Evolutionary conservation across 805 yeast species (phyloP).

Genomic region (Blastobotrys robertii): DNA sequence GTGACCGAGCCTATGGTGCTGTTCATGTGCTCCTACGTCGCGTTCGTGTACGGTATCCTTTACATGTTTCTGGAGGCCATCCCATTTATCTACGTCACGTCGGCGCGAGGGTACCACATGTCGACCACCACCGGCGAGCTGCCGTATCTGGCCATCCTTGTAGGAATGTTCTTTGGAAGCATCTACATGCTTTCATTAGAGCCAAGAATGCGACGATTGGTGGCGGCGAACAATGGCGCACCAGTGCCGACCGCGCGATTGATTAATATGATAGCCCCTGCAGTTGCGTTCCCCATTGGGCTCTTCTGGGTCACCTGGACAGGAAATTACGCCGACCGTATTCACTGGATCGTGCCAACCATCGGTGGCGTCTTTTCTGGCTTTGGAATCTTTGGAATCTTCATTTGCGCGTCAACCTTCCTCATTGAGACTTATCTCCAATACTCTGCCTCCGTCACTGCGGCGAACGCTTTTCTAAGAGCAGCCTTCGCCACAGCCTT

Average conservation of each 20-base stretch:
- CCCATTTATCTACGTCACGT: slow-evolving; percentile 51
- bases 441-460: slow-evolving; percentile 69
- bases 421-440: slow-evolving; percentile 58
- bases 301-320: slow-evolving; percentile 83
- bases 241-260: slow-evolving; percentile 74
- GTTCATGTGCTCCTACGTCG: slow-evolving; percentile 54
- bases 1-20: slow-evolving; percentile 60
- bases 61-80: slow-evolving; percentile 64
- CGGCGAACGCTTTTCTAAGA: slow-evolving; percentile 63
- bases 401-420: slow-evolving; percentile 60
- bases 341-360: slow-evolving; percentile 76
- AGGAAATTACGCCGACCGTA: slow-evolving; percentile 57
- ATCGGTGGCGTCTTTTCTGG: slow-evolving; percentile 55
- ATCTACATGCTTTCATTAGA: slow-evolving; percentile 44
- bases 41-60: slow-evolving; percentile 70
- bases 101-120: slow-evolving; percentile 46
- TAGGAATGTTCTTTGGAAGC: slow-evolving; percentile 54
- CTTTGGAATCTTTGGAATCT: slow-evolving; percentile 56
- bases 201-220: slow-evolving; percentile 36
- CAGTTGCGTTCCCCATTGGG: slow-evolving; percentile 63
- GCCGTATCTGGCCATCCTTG: slow-evolving; percentile 69
- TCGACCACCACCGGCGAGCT: slow-evolving; percentile 52
- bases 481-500: slow-evolving; percentile 57
- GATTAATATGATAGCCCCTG: slow-evolving; percentile 64
- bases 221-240: slow-evolving; percentile 44